phyloP scores from a whole-genome alignment of 2,329 filamentous ascomycete species.

The Atkinsonella hypoxylon region DNA sequence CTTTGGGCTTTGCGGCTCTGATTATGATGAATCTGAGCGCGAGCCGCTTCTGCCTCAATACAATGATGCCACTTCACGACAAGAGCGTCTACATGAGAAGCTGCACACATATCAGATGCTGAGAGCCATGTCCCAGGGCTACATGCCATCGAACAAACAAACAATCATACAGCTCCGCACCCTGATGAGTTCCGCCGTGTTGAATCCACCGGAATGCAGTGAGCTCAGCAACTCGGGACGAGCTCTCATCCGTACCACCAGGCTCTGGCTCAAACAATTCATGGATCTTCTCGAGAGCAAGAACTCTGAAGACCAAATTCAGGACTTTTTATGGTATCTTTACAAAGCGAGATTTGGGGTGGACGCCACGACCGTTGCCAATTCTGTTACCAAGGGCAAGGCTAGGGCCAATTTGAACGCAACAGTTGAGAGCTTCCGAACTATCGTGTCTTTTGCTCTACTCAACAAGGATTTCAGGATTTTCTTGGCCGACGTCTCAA shows the following conservation, averaged over 20 bases:
- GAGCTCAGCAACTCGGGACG: constrained; percentile 70
- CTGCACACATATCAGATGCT: constrained; percentile 90
- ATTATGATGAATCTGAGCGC: constrained; percentile 41
- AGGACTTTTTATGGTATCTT: constrained; percentile 84
- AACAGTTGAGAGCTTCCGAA: constrained; percentile 67
- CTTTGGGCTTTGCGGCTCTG: constrained; percentile 43
- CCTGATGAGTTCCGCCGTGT: constrained; percentile 62
- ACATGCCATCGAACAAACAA: constrained; percentile 87
- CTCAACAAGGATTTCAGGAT: constrained; percentile 85
- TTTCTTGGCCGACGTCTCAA: constrained; percentile 69
- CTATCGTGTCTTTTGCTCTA: constrained; percentile 71
- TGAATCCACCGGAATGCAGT: constrained; percentile 52
- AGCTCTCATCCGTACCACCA: constrained; percentile 57
- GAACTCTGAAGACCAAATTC: constrained; percentile 73
- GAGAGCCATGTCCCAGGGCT: constrained; percentile 68
- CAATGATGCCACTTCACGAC: constrained; percentile 66
- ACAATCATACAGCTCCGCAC: constrained; percentile 67
- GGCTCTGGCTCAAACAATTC: constrained; percentile 64
- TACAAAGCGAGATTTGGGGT: constrained; percentile 52
- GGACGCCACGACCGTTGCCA: constrained; percentile 18
- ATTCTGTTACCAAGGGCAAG: constrained; percentile 17
- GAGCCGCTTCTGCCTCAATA: constrained; percentile 75
- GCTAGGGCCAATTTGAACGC: constrained; percentile 23
- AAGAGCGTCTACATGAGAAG: constrained; percentile 74
- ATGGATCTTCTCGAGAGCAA: constrained; percentile 76